These are phyloP conservation scores for Paratrimastix pyriformis DNA, from an alignment of 78 protist genomes.

Conservation along the genomic window DNA sequence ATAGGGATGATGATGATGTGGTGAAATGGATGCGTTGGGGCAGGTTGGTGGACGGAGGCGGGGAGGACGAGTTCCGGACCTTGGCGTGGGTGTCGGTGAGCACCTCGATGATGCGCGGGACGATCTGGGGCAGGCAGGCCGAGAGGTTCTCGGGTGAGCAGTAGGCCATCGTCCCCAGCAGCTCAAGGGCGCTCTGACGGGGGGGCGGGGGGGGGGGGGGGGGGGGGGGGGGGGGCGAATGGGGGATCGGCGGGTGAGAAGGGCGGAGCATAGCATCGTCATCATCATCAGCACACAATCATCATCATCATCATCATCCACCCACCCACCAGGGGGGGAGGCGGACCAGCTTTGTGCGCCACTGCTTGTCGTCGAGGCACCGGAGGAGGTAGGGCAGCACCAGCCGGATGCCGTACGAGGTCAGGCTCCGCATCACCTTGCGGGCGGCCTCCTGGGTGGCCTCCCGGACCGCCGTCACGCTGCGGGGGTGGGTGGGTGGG, in stretches of 20 bases:
- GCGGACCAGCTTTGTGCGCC: slow-evolving; percentile 70
- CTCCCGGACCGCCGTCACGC: too few species aligned
- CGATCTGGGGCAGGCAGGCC: slow-evolving; percentile 68
- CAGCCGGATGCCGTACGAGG: too few species aligned
- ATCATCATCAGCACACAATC: slow-evolving; percentile 32
- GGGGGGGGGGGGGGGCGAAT: too few species aligned
- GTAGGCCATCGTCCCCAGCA: slow-evolving; percentile 82
- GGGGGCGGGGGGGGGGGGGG: too few species aligned
- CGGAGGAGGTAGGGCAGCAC: too few species aligned
- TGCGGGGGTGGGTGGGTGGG: too few species aligned
- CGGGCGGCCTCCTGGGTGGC: too few species aligned
- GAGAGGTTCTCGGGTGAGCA: slow-evolving; percentile 82
- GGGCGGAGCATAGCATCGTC: too few species aligned
- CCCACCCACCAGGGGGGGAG: slow-evolving; percentile 47
- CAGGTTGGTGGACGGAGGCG: background rate
- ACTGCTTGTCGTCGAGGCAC: slow-evolving; percentile 62
- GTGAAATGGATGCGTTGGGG: background rate
- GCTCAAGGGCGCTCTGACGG: background rate
- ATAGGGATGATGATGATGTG: background rate
- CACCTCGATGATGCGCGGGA: slow-evolving; percentile 62
- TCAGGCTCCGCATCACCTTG: too few species aligned
- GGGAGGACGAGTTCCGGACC: slow-evolving; percentile 27
- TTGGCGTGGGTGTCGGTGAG: slow-evolving; percentile 68
- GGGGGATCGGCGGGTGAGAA: too few species aligned
- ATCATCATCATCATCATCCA: too few species aligned